Evolutionary conservation across 1,284 basidiomycete species (phyloP).

Genomic region (Acaromyces ingoldii): DNA sequence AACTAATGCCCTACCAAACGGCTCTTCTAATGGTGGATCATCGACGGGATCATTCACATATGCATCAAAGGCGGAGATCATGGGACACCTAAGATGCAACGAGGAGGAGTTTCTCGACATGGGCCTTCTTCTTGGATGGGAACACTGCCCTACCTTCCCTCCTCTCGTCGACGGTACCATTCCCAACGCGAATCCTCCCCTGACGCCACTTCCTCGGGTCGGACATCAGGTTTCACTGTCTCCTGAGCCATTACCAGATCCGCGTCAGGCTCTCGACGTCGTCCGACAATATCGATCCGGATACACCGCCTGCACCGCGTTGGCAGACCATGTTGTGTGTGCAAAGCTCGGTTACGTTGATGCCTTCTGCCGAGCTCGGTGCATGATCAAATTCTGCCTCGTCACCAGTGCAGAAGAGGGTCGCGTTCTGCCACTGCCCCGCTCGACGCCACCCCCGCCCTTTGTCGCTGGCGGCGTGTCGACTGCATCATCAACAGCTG

Average conservation of each 20-base stretch:
- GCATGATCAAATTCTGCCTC: conserved; percentile 87
- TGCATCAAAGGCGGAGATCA: conserved; percentile 72
- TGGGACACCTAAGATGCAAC: conserved; percentile 68
- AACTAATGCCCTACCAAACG: conserved; percentile 4
- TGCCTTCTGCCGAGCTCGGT: conserved; percentile 79
- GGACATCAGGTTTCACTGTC: no score
- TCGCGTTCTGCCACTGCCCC: conserved; percentile 75
- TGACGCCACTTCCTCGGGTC: not conserved
- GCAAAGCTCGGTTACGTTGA: conserved; percentile 67
- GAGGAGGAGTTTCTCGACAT: conserved; percentile 95
- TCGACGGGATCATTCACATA: conserved; percentile 63
- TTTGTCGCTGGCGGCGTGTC: not conserved
- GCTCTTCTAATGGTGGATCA: no score
- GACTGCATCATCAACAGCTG: no score
- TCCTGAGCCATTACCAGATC: conserved; percentile 23
- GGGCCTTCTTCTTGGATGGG: conserved; percentile 83
- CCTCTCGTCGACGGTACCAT: conserved; percentile 58
- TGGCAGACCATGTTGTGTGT: conserved; percentile 59
- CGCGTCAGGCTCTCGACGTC: conserved; percentile 53
- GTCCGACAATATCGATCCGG: conserved; percentile 42
- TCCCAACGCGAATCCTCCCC: not conserved
- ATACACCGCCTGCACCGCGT: conserved; percentile 34
- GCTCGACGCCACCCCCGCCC: conserved; percentile 61
- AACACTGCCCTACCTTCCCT: conserved; percentile 79
- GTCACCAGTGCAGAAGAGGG: conserved; percentile 83